Conservation (phyloP, 2,329 filamentous ascomycete genomes). For the Pyrenochaeta sp. region DNA sequence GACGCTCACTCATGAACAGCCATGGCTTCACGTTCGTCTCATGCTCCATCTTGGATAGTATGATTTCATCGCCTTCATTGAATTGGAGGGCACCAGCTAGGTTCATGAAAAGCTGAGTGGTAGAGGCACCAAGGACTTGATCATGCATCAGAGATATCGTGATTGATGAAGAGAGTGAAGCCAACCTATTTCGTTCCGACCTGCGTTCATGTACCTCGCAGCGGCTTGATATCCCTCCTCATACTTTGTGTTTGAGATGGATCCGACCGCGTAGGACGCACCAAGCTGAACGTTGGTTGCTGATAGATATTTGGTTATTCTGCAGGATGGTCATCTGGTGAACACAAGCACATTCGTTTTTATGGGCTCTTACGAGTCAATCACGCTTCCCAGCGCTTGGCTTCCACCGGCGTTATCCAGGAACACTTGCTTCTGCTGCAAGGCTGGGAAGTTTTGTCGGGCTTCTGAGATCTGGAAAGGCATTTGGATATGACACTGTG, state of each 20-base stretch:
- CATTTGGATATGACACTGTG: conserved; percentile 5
- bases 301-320: conserved; percentile 71
- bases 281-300: conserved; percentile 78
- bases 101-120: conserved; percentile 79
- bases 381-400: conserved; percentile 71
- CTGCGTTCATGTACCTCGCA: conserved; percentile 74
- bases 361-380: conserved; percentile 64
- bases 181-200: conserved; percentile 69
- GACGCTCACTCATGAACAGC: conserved; percentile 70
- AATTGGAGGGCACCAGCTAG: conserved; percentile 53
- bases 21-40: conserved; percentile 80
- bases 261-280: conserved; percentile 69
- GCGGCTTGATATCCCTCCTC: conserved; percentile 68
- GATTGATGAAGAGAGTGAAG: neutral
- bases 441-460: conserved; percentile 71
- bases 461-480: conserved; percentile 63
- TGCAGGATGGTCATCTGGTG: conserved; percentile 9
- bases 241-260: conserved; percentile 67
- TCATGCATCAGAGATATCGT: neutral
- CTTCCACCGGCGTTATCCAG: conserved; percentile 82
- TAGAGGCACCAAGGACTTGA: conserved; percentile 73
- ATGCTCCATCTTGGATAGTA: conserved; percentile 77
- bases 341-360: neutral
- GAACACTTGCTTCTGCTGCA: conserved; percentile 71
- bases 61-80: conserved; percentile 65